Evolutionary conservation across 2,329 filamentous ascomycete species (phyloP), one percentile per base, ranked within the genome.

Genomic region (Arthrobotrys sinensis): DNA sequence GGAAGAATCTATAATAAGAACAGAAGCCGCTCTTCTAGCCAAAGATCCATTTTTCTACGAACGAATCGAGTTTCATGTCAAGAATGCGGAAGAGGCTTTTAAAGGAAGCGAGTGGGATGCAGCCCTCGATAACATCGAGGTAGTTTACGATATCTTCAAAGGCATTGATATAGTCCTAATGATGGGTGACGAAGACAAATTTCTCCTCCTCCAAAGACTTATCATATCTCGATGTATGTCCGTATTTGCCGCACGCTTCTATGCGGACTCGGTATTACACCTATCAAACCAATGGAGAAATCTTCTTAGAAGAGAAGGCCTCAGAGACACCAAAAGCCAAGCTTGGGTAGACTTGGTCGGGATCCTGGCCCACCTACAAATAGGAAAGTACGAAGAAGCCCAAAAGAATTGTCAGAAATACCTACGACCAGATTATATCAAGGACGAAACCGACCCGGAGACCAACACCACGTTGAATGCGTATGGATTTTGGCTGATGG

Each of bases 1-100:
- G 1, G 50, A 53, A 34, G 50, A 53, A 7, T 2, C 24, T 34
- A 32, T 53, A 12, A 34, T 53, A 32, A 34, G n/a, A 7, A 53
- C 50, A 4, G 50, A 34, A 7, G 8, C 50, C 11, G 50, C 50
- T 12, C 50, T 53, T 34, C 28, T 53, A 34, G 50, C 28, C 12
- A 53, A 53, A 34, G 50, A 53, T 11, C 50, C 50, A 12, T 53
- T 53, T 34, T 53, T 53, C 50, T 53, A n/a, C 28, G 50, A 53
- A 53, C 50, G 50, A 53, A 32, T 53, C 24, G 21, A 34, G 14
- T 53, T 53, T 10, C 50, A 53, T 10, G 28, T 53, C 24, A 28
- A 53, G 1, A 34, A 53, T 16, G 50, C 50, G 6, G 50, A 53
- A 24, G 19, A 50, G 12, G 21, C 28, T 3, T 34, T 53, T 10